A percentile compares a stretch with the other conserved stretches of the same genome.
phyloP scores from a whole-genome alignment of 2,329 filamentous ascomycete species.

The Aspergillus awamori region DNA sequence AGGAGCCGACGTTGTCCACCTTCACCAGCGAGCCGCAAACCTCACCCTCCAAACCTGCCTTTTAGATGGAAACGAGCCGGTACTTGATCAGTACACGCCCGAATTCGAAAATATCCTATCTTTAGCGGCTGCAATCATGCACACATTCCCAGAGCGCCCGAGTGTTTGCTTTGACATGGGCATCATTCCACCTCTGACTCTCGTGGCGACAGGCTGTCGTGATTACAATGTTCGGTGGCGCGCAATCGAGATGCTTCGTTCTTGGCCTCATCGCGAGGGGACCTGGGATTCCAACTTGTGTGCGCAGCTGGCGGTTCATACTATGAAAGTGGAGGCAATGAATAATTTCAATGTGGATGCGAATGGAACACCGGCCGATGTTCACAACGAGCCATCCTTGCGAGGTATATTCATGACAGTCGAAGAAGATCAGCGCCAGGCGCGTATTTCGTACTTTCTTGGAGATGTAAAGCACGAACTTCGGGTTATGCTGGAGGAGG shows the following conservation, averaged over 20 bases:
- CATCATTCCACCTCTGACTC: slow-evolving; percentile 36
- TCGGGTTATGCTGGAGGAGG: background rate
- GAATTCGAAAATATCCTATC: slow-evolving; percentile 11
- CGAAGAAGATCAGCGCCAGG: background rate
- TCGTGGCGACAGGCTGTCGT: slow-evolving; percentile 37
- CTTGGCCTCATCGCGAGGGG: slow-evolving; percentile 38
- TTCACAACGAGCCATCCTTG: background rate
- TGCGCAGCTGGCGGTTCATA: slow-evolving; percentile 30
- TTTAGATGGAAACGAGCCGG: slow-evolving; percentile 2
- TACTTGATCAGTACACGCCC: slow-evolving; percentile 11
- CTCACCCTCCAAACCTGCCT: slow-evolving; percentile 19
- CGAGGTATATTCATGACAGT: background rate
- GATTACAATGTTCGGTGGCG: slow-evolving; percentile 27
- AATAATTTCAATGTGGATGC: background rate
- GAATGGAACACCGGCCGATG: background rate
- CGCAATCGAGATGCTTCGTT: slow-evolving; percentile 31
- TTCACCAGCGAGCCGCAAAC: slow-evolving; percentile 14
- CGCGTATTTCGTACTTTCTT: background rate
- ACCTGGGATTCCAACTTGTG: slow-evolving; percentile 39
- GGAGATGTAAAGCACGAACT: background rate
- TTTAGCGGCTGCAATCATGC: slow-evolving; percentile 2
- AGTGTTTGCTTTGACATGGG: slow-evolving; percentile 32
- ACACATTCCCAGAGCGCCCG: slow-evolving; percentile 15
- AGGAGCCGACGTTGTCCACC: slow-evolving; percentile 19
- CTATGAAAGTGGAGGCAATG: slow-evolving; percentile 27